Conservation (phyloP, 805 yeast genomes). For the Kodamaea hsintzibuensis region DNA sequence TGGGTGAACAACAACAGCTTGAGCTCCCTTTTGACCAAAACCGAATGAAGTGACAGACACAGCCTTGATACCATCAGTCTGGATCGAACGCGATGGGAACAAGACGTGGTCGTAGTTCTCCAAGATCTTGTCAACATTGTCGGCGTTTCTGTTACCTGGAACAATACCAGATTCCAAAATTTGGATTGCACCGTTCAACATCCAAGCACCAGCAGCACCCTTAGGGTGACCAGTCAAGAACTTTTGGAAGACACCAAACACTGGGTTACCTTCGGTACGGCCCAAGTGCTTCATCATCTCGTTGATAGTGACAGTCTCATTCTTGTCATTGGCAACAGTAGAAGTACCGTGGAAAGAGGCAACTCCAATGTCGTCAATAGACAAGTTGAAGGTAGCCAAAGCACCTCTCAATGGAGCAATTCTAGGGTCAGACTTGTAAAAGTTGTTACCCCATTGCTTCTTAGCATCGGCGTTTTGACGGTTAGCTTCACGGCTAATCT, state of each 20-base stretch:
- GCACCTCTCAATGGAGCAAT: conserved; percentile 98
- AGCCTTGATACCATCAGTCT: conserved; percentile 97
- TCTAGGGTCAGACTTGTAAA: conserved; percentile 87
- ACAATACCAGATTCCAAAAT: conserved; percentile 88
- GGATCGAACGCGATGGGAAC: conserved; percentile 90
- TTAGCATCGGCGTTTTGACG: conserved; percentile 87
- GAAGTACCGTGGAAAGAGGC: conserved; percentile 99
- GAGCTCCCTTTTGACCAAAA: conserved; percentile 99
- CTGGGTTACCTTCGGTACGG: conserved; percentile 96
- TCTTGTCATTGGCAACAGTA: conserved; percentile 97
- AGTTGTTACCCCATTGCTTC: conserved; percentile 93
- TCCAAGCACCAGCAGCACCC: conserved; percentile 99
- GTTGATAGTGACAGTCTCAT: conserved; percentile 90
- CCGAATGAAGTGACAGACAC: conserved; percentile 97
- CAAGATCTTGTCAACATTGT: conserved; percentile 82
- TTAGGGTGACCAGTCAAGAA: conserved; percentile 99
- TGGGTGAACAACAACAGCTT: conserved; percentile 87
- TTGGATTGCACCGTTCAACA: conserved; percentile 98
- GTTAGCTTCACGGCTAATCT: conserved; percentile 78
- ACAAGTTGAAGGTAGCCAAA: conserved; percentile 87
- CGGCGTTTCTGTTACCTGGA: conserved; percentile 99
- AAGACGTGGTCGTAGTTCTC: conserved; percentile 85
- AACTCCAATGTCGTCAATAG: conserved; percentile 92
- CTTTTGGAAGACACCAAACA: conserved; percentile 97
- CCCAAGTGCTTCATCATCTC: conserved; percentile 94